Evolutionary conservation across 352 stramenopile genomes (phyloP), one percentile per base, ranked within the genome.

Genomic region (Phytophthora podocarpi): DNA sequence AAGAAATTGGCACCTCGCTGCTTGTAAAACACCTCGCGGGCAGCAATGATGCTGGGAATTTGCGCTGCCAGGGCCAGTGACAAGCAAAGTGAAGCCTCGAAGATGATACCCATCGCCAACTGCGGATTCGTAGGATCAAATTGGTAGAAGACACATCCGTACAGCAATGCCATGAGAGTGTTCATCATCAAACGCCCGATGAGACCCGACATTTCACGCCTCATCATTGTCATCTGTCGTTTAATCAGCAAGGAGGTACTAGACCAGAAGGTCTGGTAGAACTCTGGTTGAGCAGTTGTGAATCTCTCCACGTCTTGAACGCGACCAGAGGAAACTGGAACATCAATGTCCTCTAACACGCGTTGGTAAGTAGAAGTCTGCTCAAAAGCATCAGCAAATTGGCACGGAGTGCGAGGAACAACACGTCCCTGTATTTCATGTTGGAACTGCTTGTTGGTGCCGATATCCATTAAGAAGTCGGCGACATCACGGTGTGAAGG

Each of bases 391-490:
- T 21, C 37, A 12, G 32, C 54, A 45, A 60, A 65, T 10, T 70
- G 45, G 3, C 21, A 23, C 0, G 60, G 6, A 30, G 37, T 26
- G 13, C 61, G 61, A 37, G 61, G 61, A 41, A 37, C 23, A 15
- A 34, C 15, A 35, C 7, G 2, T 1, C 15, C 3, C 10, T 11
- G 8, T 7, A 67, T 21, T 37, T 85, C 49, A 43, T 85, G 72
- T 31, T 69, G 42, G n/a, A 50, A 5, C 51, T 85, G 78, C 34
- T 82, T 49, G 9, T 61, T 58, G 2, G 71, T 85, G 1, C 68
- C 74, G 9, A 88, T 41, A 52, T 85, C 76, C 34, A 88, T 36
- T 15, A 88, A 55, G 21, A 76, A 85, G 42, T 88, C 76, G 4
- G 78, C 78, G 5, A 81, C 42, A 27, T 85, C 74, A 18, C 71